These are phyloP conservation scores for Malus sieversii DNA, from an alignment of 306 rosid genomes.

Conservation along the genomic window DNA sequence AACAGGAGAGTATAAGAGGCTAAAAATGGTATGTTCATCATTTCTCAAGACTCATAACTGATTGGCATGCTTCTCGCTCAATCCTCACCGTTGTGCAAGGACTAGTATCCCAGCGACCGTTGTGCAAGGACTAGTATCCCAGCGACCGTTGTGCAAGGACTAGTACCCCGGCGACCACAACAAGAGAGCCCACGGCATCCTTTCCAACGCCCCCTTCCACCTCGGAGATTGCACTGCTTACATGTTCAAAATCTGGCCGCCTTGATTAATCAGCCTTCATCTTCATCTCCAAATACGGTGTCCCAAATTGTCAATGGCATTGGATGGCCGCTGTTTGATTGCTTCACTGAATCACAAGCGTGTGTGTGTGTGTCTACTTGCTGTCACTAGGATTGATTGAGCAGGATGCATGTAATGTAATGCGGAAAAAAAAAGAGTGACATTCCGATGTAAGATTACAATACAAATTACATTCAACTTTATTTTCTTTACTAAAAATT, in stretches of 20 bases:
- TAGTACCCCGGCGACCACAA: constrained; percentile 67
- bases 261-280: constrained; percentile 4
- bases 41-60: not conserved
- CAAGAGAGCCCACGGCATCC: constrained; percentile 69
- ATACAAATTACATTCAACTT: too few relatives aligned
- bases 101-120: constrained; percentile 63
- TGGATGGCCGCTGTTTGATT: too few relatives aligned
- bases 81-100: constrained; percentile 37
- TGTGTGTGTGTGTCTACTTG: too few relatives aligned
- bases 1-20: too few relatives aligned
- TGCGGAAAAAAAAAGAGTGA: too few relatives aligned
- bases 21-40: too few relatives aligned
- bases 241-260: constrained; percentile 45
- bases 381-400: not conserved
- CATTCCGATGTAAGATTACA: too few relatives aligned
- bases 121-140: constrained; percentile 42
- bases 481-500: too few relatives aligned
- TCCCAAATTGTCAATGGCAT: not conserved
- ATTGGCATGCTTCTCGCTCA: constrained; percentile 36
- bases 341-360: too few relatives aligned
- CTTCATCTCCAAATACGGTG: not conserved
- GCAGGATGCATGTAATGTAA: not conserved
- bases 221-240: constrained; percentile 56
- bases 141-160: constrained; percentile 32
- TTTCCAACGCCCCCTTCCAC: constrained; percentile 35